These are phyloP conservation scores for Rosa rugosa DNA, from an alignment of 306 rosid species.

Conservation along the genomic window DNA sequence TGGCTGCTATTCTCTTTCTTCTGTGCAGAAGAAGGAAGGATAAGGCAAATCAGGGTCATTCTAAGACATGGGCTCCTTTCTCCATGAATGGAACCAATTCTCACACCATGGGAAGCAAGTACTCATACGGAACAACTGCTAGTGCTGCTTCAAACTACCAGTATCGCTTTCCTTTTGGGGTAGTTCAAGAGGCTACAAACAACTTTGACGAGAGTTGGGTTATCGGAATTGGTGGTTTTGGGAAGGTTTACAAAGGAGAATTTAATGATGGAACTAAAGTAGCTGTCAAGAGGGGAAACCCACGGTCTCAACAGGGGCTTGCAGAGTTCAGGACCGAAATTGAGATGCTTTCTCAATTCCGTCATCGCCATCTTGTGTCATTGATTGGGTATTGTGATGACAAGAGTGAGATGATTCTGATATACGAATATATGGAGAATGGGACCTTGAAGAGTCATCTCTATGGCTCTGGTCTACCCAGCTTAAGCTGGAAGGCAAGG, in stretches of 20 bases:
- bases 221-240: constrained; percentile 83
- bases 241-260: constrained; percentile 80
- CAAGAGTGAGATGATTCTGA: constrained; percentile 81
- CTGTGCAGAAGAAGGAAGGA: constrained; percentile 51
- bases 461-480: constrained; percentile 68
- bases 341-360: constrained; percentile 86
- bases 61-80: constrained; percentile 75
- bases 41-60: constrained; percentile 44
- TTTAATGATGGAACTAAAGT: constrained; percentile 73
- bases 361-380: constrained; percentile 90
- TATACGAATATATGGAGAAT: constrained; percentile 89
- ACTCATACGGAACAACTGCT: constrained; percentile 57
- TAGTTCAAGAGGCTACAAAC: constrained; percentile 75
- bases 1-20: constrained; percentile 44
- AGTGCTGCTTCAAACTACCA: constrained; percentile 59
- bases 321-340: constrained; percentile 87
- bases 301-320: constrained; percentile 79
- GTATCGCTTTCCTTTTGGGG: constrained; percentile 62
- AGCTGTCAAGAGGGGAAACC: constrained; percentile 90
- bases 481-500: constrained; percentile 82
- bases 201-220: constrained; percentile 81
- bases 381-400: constrained; percentile 90
- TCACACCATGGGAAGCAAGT: constrained; percentile 79
- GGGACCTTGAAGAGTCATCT: constrained; percentile 89
- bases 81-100: constrained; percentile 61